Percentiles rank a stretch among this genome's conserved stretches.
Conservation (phyloP, 208 protist species). For the Leishmania tropica region DNA sequence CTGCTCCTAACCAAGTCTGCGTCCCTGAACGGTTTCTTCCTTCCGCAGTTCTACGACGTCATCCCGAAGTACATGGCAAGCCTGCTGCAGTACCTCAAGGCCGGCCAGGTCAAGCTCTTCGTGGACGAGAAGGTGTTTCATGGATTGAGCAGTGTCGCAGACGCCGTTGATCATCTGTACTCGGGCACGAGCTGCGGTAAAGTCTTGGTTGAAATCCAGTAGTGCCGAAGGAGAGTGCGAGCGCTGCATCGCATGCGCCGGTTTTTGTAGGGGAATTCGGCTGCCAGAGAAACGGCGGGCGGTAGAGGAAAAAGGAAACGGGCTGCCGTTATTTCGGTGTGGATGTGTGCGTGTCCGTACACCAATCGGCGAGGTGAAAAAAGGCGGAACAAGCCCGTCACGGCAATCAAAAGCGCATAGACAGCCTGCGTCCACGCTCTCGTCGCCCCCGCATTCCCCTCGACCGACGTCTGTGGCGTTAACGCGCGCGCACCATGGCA, state of each 20-base stretch:
- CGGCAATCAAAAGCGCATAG: background rate
- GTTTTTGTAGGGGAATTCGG: background rate
- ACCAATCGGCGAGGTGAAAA: background rate
- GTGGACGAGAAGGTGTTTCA: constrained; percentile 57
- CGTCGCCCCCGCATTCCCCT: background rate
- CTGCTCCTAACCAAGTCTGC: constrained; percentile 33
- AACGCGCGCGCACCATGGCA: background rate
- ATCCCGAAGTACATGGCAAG: constrained; percentile 31
- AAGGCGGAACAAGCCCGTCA: background rate
- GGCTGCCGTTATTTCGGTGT: background rate
- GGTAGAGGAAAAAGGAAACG: background rate
- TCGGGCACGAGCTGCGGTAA: constrained; percentile 70
- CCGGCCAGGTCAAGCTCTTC: constrained; percentile 20
- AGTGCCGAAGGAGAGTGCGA: background rate
- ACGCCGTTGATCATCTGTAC: constrained; percentile 79
- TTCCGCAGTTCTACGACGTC: constrained; percentile 34
- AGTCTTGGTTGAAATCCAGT: constrained; percentile 33
- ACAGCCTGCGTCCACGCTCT: background rate
- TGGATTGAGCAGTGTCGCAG: constrained; percentile 57
- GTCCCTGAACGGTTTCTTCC: constrained; percentile 59
- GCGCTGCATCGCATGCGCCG: background rate
- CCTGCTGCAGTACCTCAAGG: constrained; percentile 32
- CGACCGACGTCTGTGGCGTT: background rate
- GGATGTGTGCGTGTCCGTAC: background rate
- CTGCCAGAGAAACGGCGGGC: background rate